phyloP scores from a whole-genome alignment of 2,329 filamentous ascomycete species.

The Pseudopithomyces maydicus region DNA sequence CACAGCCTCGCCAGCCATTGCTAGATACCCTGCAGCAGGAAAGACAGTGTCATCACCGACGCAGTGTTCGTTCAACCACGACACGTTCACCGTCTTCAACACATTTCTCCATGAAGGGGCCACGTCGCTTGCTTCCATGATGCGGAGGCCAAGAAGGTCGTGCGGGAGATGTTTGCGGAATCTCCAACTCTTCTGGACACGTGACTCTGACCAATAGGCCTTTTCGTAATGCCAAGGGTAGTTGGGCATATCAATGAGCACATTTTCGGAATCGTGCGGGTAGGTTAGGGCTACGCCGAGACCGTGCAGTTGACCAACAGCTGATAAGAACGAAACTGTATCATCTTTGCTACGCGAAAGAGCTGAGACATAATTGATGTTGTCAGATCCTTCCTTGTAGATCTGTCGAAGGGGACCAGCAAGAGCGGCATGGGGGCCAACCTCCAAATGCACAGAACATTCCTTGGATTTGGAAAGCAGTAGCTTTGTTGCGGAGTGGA shows the following conservation, averaged over 20 bases:
- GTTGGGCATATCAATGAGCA: conserved; percentile 7
- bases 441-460: not conserved
- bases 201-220: conserved; percentile 3
- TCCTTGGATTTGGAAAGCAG: not conserved
- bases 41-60: not conserved
- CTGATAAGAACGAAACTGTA: not conserved
- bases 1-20: conserved; percentile 4
- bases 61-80: not conserved
- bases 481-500: conserved; percentile 4
- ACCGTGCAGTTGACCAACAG: not conserved
- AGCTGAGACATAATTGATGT: not conserved
- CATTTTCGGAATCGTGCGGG: not conserved
- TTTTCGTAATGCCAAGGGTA: conserved; percentile 7
- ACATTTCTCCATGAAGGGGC: not conserved
- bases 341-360: not conserved
- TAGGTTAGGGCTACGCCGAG: not conserved
- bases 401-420: not conserved
- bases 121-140: not conserved
- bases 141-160: not conserved
- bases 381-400: not conserved
- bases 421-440: not conserved
- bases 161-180: not conserved
- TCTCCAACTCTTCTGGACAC: not conserved
- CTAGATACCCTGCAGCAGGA: not conserved
- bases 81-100: not conserved